Conservation (phyloP, 257 asterid species). For the Cruciata laevipes region DNA sequence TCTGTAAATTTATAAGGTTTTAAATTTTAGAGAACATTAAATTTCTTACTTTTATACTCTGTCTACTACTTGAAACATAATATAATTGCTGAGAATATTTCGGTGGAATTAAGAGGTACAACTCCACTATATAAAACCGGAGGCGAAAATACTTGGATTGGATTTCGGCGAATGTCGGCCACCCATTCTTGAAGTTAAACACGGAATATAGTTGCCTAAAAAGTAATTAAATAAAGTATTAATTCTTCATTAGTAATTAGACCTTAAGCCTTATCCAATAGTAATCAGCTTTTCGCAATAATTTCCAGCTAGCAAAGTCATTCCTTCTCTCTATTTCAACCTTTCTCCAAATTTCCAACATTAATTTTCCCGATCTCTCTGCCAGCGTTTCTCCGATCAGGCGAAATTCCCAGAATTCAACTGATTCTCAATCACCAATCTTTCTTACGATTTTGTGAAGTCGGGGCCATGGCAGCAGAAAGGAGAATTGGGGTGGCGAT, state of each 20-base stretch:
- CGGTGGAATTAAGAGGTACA: too few species aligned
- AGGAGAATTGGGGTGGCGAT: slow-evolving; percentile 77
- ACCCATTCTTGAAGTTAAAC: background rate
- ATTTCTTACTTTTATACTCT: too few species aligned
- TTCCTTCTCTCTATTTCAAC: background rate
- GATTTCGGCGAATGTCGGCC: background rate
- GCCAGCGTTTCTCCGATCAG: background rate
- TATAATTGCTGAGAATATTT: too few species aligned
- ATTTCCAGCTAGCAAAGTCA: background rate
- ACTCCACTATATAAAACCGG: too few species aligned
- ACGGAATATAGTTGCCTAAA: background rate
- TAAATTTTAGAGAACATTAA: too few species aligned
- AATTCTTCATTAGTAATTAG: background rate
- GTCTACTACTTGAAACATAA: too few species aligned
- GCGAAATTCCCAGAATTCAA: background rate
- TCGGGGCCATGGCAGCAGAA: slow-evolving; percentile 34
- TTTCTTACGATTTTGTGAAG: background rate
- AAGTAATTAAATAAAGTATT: background rate
- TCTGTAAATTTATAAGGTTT: too few species aligned
- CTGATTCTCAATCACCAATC: background rate
- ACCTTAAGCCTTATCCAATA: background rate
- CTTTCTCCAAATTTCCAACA: background rate
- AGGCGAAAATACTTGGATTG: background rate
- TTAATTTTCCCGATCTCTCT: background rate
- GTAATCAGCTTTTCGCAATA: background rate